These are phyloP conservation scores for Rubroshorea leprosula DNA, from an alignment of 345 rosid species.

Conservation along the genomic window DNA sequence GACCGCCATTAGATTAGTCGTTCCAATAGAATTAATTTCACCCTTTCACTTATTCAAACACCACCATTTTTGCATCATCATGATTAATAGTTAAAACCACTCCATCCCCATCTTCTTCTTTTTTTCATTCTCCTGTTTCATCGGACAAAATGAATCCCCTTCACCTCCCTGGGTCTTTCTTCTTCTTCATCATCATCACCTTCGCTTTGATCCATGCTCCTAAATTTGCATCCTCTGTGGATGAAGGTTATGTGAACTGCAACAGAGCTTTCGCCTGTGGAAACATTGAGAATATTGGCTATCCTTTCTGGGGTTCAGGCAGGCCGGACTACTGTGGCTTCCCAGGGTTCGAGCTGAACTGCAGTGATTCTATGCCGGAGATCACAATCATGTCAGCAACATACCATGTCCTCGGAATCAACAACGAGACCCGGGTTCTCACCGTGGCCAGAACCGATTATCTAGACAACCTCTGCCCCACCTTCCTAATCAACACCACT, in stretches of 20 bases:
- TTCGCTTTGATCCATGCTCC: constrained; percentile 13
- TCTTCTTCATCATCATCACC: constrained; percentile 5
- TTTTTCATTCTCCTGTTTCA: background rate
- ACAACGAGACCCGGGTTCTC: background rate
- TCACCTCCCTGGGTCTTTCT: background rate
- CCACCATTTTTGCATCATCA: background rate
- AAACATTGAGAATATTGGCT: background rate
- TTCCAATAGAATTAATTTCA: constrained; percentile 20
- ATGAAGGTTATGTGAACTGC: constrained; percentile 9
- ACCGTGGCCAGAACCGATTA: constrained; percentile 26
- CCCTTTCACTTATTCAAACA: constrained; percentile 7
- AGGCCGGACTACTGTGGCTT: constrained; percentile 26
- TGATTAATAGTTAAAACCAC: constrained; percentile 5
- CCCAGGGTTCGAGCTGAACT: constrained; percentile 24
- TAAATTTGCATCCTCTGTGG: constrained; percentile 15
- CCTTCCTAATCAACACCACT: background rate
- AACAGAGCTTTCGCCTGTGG: background rate
- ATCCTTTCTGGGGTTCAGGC: constrained; percentile 27
- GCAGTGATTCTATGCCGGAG: background rate
- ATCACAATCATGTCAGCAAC: constrained; percentile 17
- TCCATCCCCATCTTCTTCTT: constrained; percentile 12
- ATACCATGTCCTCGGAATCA: constrained; percentile 21
- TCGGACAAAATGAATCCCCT: constrained; percentile 15
- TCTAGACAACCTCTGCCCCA: constrained; percentile 16
- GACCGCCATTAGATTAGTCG: constrained; percentile 5